Evolutionary conservation across 306 rosid species (phyloP).

Genomic region (Luffa acutangula): DNA sequence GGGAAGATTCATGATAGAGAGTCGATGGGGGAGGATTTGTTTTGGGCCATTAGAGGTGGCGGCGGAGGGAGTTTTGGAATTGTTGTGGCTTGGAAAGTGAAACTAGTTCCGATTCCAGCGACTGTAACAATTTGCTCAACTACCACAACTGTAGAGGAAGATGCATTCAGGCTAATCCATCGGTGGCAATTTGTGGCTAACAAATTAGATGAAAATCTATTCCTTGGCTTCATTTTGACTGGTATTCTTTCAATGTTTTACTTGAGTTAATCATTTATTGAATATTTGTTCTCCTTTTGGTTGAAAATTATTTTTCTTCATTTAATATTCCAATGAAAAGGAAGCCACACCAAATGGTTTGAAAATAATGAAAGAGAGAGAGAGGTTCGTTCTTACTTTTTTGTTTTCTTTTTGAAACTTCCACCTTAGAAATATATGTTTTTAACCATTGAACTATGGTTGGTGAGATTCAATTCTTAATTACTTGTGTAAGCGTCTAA

Average conservation of each 20-base stretch:
- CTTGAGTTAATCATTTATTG: too few relatives aligned
- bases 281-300: not conserved
- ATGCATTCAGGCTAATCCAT: slow-evolving; percentile 29
- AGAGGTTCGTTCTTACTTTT: too few relatives aligned
- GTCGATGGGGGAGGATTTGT: not conserved
- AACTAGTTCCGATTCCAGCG: slow-evolving; percentile 40
- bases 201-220: slow-evolving; percentile 36
- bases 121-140: slow-evolving; percentile 41
- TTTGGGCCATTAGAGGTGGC: not conserved
- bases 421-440: too few relatives aligned
- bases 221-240: slow-evolving; percentile 4
- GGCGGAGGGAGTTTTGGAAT: slow-evolving; percentile 26
- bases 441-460: too few relatives aligned
- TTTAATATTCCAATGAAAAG: too few relatives aligned
- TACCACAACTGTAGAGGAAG: slow-evolving; percentile 29
- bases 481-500: too few relatives aligned
- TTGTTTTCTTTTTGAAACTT: too few relatives aligned
- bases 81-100: slow-evolving; percentile 60
- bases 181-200: slow-evolving; percentile 52
- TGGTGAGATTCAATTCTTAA: too few relatives aligned
- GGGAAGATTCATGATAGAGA: not conserved
- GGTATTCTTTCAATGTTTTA: not conserved
- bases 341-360: too few relatives aligned
- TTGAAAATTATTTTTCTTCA: too few relatives aligned
- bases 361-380: too few relatives aligned